Percentiles rank a stretch among this genome's conserved stretches.
Conservation (phyloP, 495 filamentous ascomycete species). For the Trichocladium antarcticum region DNA sequence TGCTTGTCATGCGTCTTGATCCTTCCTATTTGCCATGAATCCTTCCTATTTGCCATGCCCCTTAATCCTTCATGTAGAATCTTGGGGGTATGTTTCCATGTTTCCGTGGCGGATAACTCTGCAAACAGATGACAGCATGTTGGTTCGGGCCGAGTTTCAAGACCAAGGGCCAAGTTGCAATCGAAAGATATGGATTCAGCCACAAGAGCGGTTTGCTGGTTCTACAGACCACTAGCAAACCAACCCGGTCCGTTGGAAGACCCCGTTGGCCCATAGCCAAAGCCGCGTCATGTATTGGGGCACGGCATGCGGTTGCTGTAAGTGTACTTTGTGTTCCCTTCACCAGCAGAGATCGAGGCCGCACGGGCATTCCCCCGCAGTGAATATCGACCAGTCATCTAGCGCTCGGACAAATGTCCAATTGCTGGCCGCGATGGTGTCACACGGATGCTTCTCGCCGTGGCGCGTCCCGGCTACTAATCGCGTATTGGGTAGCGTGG, state of each 20-base stretch:
- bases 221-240: neutral
- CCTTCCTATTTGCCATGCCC: too few relatives aligned
- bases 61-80: too few relatives aligned
- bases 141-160: neutral
- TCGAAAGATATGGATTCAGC: neutral
- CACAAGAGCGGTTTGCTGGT: neutral
- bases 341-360: neutral
- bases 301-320: neutral
- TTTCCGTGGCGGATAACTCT: too few relatives aligned
- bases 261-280: slow-evolving; percentile 1
- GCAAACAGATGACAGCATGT: neutral
- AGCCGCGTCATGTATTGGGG: slow-evolving; percentile 1
- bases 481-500: too few relatives aligned
- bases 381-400: neutral
- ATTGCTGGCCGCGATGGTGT: too few relatives aligned
- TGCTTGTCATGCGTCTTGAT: too few relatives aligned
- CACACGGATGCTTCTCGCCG: too few relatives aligned
- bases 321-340: neutral
- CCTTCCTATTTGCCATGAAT: too few relatives aligned
- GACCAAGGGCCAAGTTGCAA: neutral
- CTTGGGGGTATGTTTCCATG: too few relatives aligned
- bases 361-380: neutral
- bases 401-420: too few relatives aligned
- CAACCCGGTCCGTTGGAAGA: too few relatives aligned
- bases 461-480: too few relatives aligned